Evolutionary conservation across 169 alveolate species (phyloP), one percentile per base, ranked within the genome.

Genomic region (Plasmodium adleri): DNA sequence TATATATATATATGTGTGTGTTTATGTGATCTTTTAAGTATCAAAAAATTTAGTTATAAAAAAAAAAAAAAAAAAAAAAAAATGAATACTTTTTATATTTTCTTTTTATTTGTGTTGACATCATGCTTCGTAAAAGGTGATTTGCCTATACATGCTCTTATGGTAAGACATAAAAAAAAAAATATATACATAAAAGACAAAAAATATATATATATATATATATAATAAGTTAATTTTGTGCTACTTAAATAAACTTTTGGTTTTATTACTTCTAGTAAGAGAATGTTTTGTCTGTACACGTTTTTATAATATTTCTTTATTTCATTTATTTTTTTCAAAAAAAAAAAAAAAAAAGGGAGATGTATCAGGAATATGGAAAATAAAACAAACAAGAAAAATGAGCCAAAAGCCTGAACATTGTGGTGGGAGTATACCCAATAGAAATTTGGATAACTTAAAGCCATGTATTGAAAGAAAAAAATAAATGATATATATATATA

Each of bases 111-210:
- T 52, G 20, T 63, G 20, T 22, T 76, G 58, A 64, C 49, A 71
- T 13, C 28, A 24, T 52, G 78, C 43, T 10, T 50, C 22, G 76
- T 32, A 59, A 43, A 49, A 24, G 76, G 89, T 24, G 89, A 76
- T 15, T 49, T 76, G 4, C 89, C 89, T 5, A 76, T 76, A 50
- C 89, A 76, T 71, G 89, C 89, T 47, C 78, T 76, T n/a, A 76
- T 76, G 89, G 89, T 76, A 64, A n/a, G 56, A 28, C 43, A 28
- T 4, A 4, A 28, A 3, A 28, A 28, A 2, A 28, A 28, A 28
- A 1, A 28, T 10, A 6, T 12, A 8, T 13, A 2, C 15, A 28
- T 20, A 20, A 13, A 28, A 28, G 54, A 56, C 66, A 28, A 28
- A 9, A 45, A 13, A 43, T 28, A 70, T 8, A 17, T 22, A 47